A percentile compares a stretch with the other conserved stretches of the same genome.
These are phyloP conservation scores for Scutellaria galericulata DNA, from an alignment of 257 asterid genomes.

Conservation along the genomic window DNA sequence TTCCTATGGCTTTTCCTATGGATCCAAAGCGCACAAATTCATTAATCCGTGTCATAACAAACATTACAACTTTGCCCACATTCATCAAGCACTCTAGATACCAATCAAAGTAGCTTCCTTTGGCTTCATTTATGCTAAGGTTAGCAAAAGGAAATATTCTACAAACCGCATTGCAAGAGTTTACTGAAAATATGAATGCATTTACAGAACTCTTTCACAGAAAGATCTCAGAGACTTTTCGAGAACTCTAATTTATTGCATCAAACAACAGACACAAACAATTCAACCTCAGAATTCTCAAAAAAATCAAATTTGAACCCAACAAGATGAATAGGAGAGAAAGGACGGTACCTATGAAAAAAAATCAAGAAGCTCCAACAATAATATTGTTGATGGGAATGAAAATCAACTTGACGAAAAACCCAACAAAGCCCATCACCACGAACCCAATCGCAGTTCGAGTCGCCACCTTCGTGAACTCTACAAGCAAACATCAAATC, in stretches of 20 bases:
- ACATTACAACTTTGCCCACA: background rate
- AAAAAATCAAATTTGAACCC: background rate
- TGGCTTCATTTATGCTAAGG: background rate
- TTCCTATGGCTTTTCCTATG: too few relatives aligned
- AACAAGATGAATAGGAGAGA: background rate
- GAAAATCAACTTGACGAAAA: conserved; percentile 51
- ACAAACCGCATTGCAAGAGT: background rate
- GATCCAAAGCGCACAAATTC: background rate
- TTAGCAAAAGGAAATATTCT: background rate
- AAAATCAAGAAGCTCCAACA: conserved; percentile 42
- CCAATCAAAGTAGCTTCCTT: background rate
- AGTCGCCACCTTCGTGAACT: conserved; percentile 51
- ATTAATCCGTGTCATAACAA: background rate
- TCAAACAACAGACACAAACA: too few relatives aligned
- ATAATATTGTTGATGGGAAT: conserved; percentile 54
- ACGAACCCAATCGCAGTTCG: conserved; percentile 56
- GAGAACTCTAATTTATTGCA: too few relatives aligned
- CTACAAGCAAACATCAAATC: conserved; percentile 12
- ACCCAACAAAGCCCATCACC: conserved; percentile 57
- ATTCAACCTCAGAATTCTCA: too few relatives aligned
- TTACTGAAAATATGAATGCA: background rate
- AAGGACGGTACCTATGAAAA: conserved; percentile 1
- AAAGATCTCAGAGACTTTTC: too few relatives aligned
- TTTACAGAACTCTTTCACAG: background rate
- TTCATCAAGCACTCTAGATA: background rate